These are phyloP conservation scores for Stagonosporopsis chrysanthemi DNA, from an alignment of 2,329 filamentous ascomycete species.

Conservation along the genomic window DNA sequence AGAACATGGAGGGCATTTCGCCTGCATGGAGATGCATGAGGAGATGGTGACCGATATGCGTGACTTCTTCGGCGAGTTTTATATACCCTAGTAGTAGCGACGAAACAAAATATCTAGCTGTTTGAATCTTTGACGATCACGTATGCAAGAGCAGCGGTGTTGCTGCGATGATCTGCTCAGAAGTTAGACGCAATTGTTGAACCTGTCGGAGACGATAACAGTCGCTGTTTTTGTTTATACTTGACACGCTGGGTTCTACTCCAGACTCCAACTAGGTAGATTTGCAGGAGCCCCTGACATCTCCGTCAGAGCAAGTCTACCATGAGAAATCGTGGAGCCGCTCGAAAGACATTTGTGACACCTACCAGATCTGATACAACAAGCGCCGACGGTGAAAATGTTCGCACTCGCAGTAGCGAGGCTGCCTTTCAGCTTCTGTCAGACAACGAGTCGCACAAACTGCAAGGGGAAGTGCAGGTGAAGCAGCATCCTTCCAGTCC, in stretches of 20 bases:
- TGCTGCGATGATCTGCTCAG: too few relatives aligned
- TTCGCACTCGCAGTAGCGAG: neutral
- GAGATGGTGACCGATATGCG: constrained; percentile 36
- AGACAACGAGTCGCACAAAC: constrained; percentile 6
- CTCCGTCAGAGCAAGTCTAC: too few relatives aligned
- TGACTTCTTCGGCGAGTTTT: constrained; percentile 30
- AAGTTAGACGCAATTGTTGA: too few relatives aligned
- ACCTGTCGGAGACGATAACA: too few relatives aligned
- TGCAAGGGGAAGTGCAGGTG: constrained; percentile 6
- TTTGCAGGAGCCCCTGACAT: too few relatives aligned
- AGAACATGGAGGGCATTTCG: constrained; percentile 36
- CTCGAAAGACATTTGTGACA: neutral
- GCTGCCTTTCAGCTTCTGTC: constrained; percentile 4
- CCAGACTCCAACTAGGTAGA: too few relatives aligned
- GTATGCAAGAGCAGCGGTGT: too few relatives aligned
- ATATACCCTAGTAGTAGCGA: constrained; percentile 11
- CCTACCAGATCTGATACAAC: too few relatives aligned
- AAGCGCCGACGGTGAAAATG: neutral
- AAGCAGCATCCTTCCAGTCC: neutral
- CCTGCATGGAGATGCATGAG: constrained; percentile 37
- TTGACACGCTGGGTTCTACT: too few relatives aligned
- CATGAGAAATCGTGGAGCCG: too few relatives aligned
- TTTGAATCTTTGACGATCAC: neutral
- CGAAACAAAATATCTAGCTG: neutral
- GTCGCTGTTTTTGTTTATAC: too few relatives aligned